Conservation (phyloP, 2,329 filamentous ascomycete genomes). For the Microsporum ferrugineum region DNA sequence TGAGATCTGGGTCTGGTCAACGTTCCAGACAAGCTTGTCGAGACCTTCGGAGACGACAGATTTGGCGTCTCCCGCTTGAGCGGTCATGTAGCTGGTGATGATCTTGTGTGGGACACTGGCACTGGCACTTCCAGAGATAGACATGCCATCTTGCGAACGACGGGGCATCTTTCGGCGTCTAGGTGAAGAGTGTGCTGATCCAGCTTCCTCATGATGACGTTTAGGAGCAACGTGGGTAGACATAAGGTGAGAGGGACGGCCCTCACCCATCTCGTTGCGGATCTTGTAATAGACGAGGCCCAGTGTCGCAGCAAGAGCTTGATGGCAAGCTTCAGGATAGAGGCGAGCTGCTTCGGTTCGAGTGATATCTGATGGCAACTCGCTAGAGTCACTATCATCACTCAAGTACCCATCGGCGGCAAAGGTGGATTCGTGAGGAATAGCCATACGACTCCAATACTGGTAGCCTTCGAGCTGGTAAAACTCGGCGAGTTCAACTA, state of each 20-base stretch:
- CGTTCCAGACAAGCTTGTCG: conserved; percentile 28
- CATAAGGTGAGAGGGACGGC: conserved; percentile 18
- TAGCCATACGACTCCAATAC: conserved; percentile 28
- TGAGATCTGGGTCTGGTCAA: conserved; percentile 25
- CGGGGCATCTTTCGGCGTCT: conserved; percentile 29
- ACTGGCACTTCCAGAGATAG: not conserved
- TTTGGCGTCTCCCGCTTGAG: conserved; percentile 19
- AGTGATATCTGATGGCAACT: conserved; percentile 25
- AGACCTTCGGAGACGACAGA: conserved; percentile 24
- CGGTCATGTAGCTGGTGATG: conserved; percentile 11
- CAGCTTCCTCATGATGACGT: conserved; percentile 27
- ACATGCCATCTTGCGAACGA: conserved; percentile 20
- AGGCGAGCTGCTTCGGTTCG: conserved; percentile 27
- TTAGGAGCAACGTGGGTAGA: conserved; percentile 18
- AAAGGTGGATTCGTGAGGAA: conserved; percentile 18
- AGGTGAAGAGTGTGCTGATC: conserved; percentile 22
- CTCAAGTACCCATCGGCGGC: conserved; percentile 21
- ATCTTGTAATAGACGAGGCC: conserved; percentile 34
- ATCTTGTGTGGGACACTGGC: not conserved
- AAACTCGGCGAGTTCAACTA: conserved; percentile 31
- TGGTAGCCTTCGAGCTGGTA: conserved; percentile 31
- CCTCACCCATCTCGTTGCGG: conserved; percentile 30
- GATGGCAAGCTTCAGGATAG: conserved; percentile 31
- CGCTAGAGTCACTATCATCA: conserved; percentile 31
- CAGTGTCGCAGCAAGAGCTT: conserved; percentile 30